Conservation (phyloP, 1,284 basidiomycete species). For the Somion occarium region DNA sequence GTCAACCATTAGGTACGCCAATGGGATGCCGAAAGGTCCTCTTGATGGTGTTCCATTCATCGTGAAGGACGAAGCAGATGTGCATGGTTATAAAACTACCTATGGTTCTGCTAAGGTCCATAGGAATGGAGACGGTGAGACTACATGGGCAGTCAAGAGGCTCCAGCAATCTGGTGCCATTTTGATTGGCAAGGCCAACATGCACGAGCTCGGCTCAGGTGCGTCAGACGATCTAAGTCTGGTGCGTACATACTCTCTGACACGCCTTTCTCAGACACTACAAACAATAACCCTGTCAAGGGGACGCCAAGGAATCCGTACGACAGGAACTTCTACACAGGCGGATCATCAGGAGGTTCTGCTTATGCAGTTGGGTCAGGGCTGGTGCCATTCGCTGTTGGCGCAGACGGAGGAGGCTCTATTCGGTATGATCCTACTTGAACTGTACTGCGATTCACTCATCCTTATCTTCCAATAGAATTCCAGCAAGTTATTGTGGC, state of each 20-base stretch:
- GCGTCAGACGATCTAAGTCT: not conserved
- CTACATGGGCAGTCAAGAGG: conserved; percentile 4
- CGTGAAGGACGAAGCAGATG: conserved; percentile 6
- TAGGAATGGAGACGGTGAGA: not conserved
- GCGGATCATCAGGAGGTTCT: conserved; percentile 7
- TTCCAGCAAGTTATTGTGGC: conserved; percentile 5
- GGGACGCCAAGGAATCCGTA: conserved; percentile 6
- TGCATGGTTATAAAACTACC: conserved; percentile 2
- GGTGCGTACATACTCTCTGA: not conserved
- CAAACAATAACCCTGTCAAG: conserved; percentile 6
- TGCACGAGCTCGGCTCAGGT: conserved; percentile 7
- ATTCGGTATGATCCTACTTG: not conserved
- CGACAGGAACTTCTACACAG: conserved; percentile 3
- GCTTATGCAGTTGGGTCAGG: conserved; percentile 6
- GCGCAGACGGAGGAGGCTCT: conserved; percentile 5
- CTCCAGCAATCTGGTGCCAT: conserved; percentile 7
- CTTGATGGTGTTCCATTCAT: conserved; percentile 6
- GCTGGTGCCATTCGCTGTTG: conserved; percentile 4
- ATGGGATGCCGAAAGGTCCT: conserved; percentile 3
- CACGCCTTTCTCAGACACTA: not conserved
- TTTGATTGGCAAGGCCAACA: conserved; percentile 6
- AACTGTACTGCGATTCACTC: not conserved
- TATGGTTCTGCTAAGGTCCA: conserved; percentile 2
- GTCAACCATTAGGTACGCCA: conserved; percentile 1
- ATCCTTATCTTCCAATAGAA: not conserved